Percentiles rank a stretch among this genome's conserved stretches.
Conservation (phyloP, 208 protist genomes). For the Leptomonas seymouri region DNA sequence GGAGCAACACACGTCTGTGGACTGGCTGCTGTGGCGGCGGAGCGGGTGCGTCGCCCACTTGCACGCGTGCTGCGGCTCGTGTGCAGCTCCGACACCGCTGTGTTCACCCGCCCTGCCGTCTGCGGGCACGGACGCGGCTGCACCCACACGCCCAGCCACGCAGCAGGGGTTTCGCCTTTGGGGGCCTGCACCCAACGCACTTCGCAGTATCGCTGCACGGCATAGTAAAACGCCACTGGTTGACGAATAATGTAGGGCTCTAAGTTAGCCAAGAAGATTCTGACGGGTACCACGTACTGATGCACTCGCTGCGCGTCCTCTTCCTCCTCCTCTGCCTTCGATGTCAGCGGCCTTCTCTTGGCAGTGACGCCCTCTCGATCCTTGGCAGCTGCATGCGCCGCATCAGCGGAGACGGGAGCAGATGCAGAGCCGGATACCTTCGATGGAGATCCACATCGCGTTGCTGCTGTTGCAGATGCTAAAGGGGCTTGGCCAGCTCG, state of each 20-base stretch:
- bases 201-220: constrained; percentile 38
- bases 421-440: not conserved
- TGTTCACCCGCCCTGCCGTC: not conserved
- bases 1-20: not conserved
- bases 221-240: constrained; percentile 28
- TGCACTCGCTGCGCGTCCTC: constrained; percentile 6
- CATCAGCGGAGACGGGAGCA: not conserved
- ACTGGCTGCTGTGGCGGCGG: not conserved
- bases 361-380: not conserved
- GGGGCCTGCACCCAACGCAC: constrained; percentile 39
- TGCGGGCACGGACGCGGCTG: constrained; percentile 8
- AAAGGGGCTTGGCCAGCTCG: not conserved
- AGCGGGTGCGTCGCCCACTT: not conserved
- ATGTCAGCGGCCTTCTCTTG: not conserved
- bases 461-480: not conserved
- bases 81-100: not conserved
- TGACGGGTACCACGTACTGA: constrained; percentile 36
- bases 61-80: not conserved
- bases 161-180: constrained; percentile 24
- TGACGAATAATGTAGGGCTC: constrained; percentile 32
- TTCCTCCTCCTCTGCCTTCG: constrained; percentile 1
- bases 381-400: not conserved
- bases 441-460: not conserved
- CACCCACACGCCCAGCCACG: constrained; percentile 52
- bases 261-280: constrained; percentile 34